phyloP scores from a whole-genome alignment of 139 green algal genomes.

The Chlorella sp. region DNA sequence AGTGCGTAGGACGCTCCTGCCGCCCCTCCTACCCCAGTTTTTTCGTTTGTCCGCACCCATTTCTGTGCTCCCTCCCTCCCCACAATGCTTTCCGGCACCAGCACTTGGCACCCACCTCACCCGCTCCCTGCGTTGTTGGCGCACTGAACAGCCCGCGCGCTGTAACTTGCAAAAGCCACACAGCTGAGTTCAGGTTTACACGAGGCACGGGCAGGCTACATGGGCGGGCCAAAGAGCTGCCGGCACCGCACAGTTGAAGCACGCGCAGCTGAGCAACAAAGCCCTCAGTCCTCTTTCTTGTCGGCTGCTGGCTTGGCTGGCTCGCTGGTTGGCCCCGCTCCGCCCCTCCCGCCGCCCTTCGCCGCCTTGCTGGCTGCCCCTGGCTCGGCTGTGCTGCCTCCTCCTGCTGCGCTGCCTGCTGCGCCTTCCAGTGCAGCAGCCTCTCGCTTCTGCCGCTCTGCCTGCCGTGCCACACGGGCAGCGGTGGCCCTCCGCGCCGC shows the following conservation, averaged over 20 bases:
- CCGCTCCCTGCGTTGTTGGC: no score
- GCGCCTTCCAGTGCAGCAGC: not conserved
- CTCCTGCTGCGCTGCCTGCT: not conserved
- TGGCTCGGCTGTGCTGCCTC: not conserved
- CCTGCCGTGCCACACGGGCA: slow-evolving; percentile 13
- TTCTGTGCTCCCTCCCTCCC: no score
- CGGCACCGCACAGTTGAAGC: no score
- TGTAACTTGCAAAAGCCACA: not conserved
- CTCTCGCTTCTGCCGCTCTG: not conserved
- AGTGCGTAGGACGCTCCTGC: no score
- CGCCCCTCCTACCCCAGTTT: no score
- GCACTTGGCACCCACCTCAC: not conserved
- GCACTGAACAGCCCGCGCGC: not conserved
- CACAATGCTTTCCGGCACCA: no score
- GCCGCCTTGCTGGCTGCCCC: no score
- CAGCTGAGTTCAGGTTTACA: no score
- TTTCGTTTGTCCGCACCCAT: no score
- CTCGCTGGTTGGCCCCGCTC: not conserved
- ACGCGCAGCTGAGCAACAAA: not conserved
- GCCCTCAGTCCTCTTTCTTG: not conserved
- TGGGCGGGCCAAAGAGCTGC: no score
- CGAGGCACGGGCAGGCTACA: no score
- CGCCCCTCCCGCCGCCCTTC: not conserved
- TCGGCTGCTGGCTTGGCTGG: not conserved
- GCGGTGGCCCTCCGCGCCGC: not conserved